Conservation (phyloP, 2,329 filamentous ascomycete genomes). For the Trichoderma harzianum region DNA sequence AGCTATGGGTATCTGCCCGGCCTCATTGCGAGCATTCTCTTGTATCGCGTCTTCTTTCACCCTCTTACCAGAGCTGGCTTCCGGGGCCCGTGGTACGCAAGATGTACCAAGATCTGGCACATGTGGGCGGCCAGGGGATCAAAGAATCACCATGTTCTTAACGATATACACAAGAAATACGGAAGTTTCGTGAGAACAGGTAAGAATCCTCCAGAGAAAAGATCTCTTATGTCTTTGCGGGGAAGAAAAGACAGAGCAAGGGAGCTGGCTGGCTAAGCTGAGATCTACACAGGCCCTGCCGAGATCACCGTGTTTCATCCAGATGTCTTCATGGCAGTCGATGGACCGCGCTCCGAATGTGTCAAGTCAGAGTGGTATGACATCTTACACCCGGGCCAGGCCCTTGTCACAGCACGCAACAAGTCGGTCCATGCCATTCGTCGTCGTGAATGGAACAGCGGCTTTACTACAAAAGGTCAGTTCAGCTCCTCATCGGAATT, state of each 20-base stretch:
- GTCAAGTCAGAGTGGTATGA: constrained; percentile 30
- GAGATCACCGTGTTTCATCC: constrained; percentile 29
- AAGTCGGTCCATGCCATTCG: constrained; percentile 21
- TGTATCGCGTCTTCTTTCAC: not conserved
- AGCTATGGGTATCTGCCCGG: not conserved
- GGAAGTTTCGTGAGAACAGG: not conserved
- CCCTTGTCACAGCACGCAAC: constrained; percentile 24
- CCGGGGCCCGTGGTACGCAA: not conserved
- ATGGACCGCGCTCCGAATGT: constrained; percentile 26
- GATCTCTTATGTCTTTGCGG: not conserved
- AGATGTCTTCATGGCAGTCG: constrained; percentile 24
- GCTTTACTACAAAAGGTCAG: not conserved
- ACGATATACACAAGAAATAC: not conserved
- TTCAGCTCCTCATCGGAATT: not conserved
- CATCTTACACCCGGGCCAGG: constrained; percentile 23
- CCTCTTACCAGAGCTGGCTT: not conserved
- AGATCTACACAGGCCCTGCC: constrained; percentile 19
- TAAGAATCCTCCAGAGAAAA: not conserved
- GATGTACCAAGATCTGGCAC: not conserved
- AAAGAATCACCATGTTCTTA: not conserved
- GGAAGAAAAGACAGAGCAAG: not conserved
- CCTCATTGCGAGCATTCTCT: not conserved
- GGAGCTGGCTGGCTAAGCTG: not conserved
- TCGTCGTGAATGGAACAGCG: not conserved
- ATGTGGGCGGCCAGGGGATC: not conserved